These are phyloP conservation scores for Pythium rhizo-oryzae DNA, from an alignment of 352 stramenopile genomes.

Conservation along the genomic window DNA sequence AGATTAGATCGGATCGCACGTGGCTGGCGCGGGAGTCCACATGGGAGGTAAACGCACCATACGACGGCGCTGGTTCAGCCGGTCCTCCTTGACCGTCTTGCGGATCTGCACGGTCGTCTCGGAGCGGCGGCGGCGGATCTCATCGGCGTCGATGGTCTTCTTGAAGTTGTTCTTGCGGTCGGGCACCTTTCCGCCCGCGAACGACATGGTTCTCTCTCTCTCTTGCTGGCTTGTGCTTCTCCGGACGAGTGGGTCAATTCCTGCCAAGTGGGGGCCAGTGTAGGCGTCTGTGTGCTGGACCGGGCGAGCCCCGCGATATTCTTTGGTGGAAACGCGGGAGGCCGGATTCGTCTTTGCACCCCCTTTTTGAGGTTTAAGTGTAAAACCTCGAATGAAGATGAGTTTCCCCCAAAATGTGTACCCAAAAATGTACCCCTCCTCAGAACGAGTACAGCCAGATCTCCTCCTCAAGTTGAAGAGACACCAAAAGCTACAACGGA, in stretches of 20 bases:
- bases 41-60: constrained; percentile 46
- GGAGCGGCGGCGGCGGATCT: constrained; percentile 69
- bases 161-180: constrained; percentile 82
- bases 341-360: constrained; percentile 27
- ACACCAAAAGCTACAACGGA: neutral
- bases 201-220: constrained; percentile 54
- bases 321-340: constrained; percentile 35
- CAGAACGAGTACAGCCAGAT: neutral
- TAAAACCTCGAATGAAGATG: constrained; percentile 32
- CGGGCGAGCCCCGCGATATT: constrained; percentile 14
- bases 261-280: neutral
- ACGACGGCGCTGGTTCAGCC: constrained; percentile 73
- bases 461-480: constrained; percentile 17
- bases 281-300: neutral
- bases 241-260: constrained; percentile 32
- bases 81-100: constrained; percentile 84
- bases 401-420: constrained; percentile 11
- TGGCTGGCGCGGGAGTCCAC: neutral
- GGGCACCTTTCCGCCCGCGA: constrained; percentile 63
- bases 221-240: constrained; percentile 15
- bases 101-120: constrained; percentile 87
- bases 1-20: neutral
- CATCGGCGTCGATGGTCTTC: constrained; percentile 79
- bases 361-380: constrained; percentile 22
- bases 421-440: neutral